Percentiles rank a stretch among this genome's conserved stretches.
Conservation (phyloP, 1,139 yeast genomes). For the Geotrichum aggregatum region DNA sequence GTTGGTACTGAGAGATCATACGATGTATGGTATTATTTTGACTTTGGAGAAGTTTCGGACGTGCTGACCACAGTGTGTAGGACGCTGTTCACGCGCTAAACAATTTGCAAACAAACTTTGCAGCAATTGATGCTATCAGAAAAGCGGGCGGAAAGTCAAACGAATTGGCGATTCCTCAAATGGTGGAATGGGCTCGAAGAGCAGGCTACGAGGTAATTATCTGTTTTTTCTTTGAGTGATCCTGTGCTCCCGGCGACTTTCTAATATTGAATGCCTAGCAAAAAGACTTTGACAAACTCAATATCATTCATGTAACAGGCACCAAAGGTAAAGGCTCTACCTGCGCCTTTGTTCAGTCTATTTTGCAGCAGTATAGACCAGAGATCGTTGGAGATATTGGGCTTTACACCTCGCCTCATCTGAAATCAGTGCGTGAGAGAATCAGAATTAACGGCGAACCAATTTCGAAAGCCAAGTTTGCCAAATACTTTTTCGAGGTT, state of each 20-base stretch:
- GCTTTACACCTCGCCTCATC: conserved; percentile 90
- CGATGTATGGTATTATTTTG: conserved; percentile 1
- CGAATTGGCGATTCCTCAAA: conserved; percentile 73
- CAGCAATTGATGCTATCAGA: conserved; percentile 77
- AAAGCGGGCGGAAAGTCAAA: conserved; percentile 67
- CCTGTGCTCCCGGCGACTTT: no score
- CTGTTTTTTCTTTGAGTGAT: neutral
- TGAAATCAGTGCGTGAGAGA: conserved; percentile 88
- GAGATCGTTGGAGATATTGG: conserved; percentile 57
- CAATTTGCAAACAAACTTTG: conserved; percentile 84
- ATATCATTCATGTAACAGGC: conserved; percentile 89
- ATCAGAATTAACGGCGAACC: conserved; percentile 86
- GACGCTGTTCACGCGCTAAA: conserved; percentile 78
- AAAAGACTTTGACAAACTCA: conserved; percentile 63
- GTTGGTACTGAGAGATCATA: conserved; percentile 14
- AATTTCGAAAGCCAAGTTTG: conserved; percentile 70
- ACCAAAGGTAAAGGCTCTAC: conserved; percentile 99
- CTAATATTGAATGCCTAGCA: conserved; percentile 35
- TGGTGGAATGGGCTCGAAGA: conserved; percentile 85
- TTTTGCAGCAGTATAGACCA: conserved; percentile 57
- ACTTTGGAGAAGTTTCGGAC: no score
- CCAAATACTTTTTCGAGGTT: conserved; percentile 87
- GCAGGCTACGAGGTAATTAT: conserved; percentile 58
- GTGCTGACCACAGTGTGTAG: neutral
- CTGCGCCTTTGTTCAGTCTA: conserved; percentile 87